Percentiles rank a stretch among this genome's conserved stretches.
phyloP scores from a whole-genome alignment of 2,329 filamentous ascomycete genomes.

The Neofusicoccum laricinum region DNA sequence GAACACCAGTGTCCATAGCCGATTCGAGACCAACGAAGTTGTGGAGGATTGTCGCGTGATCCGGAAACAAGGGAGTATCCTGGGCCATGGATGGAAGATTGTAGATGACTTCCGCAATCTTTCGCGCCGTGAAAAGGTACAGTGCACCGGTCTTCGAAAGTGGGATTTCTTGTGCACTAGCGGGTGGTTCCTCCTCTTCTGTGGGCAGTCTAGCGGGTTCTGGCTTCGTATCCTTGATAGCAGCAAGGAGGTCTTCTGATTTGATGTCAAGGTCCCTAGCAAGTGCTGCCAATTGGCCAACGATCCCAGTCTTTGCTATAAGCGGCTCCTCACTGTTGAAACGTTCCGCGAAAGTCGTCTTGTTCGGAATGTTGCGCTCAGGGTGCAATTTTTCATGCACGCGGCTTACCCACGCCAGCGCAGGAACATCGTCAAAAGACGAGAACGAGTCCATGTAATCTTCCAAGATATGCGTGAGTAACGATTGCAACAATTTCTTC shows the following conservation, averaged over 20 bases:
- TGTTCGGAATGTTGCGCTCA: conserved; percentile 59
- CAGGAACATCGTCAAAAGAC: conserved; percentile 45
- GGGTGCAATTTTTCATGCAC: conserved; percentile 68
- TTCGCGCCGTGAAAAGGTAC: conserved; percentile 53
- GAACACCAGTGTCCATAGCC: conserved; percentile 39
- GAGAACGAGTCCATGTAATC: conserved; percentile 62
- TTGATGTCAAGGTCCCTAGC: conserved; percentile 56
- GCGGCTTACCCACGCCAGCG: conserved; percentile 52
- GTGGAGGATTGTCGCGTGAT: conserved; percentile 49
- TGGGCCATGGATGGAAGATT: conserved; percentile 37
- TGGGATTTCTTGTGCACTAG: conserved; percentile 52
- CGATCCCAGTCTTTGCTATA: conserved; percentile 60
- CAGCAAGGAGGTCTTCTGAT: conserved; percentile 46
- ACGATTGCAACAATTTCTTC: conserved; percentile 66
- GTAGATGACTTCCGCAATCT: conserved; percentile 50
- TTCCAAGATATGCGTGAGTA: conserved; percentile 74
- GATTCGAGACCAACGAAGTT: conserved; percentile 45
- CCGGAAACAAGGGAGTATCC: conserved; percentile 50
- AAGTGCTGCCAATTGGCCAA: conserved; percentile 71
- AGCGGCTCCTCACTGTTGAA: conserved; percentile 64
- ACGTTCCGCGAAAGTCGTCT: conserved; percentile 59
- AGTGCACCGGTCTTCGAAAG: conserved; percentile 56
- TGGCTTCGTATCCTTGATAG: conserved; percentile 39
- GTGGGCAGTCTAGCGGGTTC: conserved; percentile 42
- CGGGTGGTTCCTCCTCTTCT: conserved; percentile 56